Evolutionary conservation across 805 yeast species (phyloP), one percentile per base, ranked within the genome.

Genomic region (Candida ovalis): DNA sequence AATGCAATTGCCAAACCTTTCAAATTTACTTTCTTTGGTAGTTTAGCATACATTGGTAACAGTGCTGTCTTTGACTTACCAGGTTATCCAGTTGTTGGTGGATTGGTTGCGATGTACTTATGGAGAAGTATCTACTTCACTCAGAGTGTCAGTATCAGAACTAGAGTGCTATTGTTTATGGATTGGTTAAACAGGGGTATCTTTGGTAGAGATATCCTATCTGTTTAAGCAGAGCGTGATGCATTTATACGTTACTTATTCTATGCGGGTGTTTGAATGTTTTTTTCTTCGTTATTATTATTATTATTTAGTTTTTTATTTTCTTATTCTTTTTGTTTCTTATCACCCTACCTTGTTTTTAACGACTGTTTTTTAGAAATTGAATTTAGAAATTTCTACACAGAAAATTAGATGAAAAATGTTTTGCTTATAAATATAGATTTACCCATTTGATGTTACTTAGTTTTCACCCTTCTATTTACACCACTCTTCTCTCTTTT

Each of bases 41-140:
- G 84, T 7, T 67, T 83, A 54, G 88, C 88, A 3, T 83, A 83
- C 53, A 74, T 83, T 50, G 86, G 88, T 51, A 82, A 82, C 60
- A 80, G 83, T 43, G 88, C 88, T 2, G 86, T 82, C 24, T 82
- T 82, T 61, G 88, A 82, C 61, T 61, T 79, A n/a, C 81, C 82
- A 30, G 79, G 79, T 18, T 77, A 78, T 57, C 72, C 82, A 28
- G 75, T 80, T 51, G 79, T 81, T 50, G 86, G 87, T 50, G 88
- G 87, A 2, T 62, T 82, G 44, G 63, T 81, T 37, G 87, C 87
- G n/a, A 79, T 83, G 82, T 83, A 83, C 61, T 65, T 82, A 46
- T 82, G 88, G 88, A 77, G 88, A 70, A 76, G 84, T 43, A 84
- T 80, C 25, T 82, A 82, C 65, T 82, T 82, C 66, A 78, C 86